phyloP scores from a whole-genome alignment of 768 basidiomycete genomes.

The Lactarius pseudohatsudake region DNA sequence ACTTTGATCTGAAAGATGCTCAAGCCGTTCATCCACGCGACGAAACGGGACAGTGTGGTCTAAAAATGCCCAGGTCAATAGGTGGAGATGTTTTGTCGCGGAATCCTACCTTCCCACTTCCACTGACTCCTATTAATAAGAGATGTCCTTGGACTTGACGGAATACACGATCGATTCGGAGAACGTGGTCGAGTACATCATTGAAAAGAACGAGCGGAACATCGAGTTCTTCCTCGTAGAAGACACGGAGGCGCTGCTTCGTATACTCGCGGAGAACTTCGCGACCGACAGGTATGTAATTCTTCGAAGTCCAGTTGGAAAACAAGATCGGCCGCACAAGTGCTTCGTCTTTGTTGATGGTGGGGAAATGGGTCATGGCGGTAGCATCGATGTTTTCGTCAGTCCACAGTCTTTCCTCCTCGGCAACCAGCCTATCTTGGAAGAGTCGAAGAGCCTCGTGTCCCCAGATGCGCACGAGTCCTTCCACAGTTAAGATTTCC shows the following conservation, averaged over 20 bases:
- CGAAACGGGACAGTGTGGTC: constrained; percentile 97
- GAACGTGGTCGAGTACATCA: constrained; percentile 95
- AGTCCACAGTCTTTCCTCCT: constrained; percentile 93
- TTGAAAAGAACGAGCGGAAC: constrained; percentile 98
- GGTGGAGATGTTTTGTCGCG: neutral
- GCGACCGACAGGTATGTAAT: constrained; percentile 94
- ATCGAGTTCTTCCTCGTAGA: constrained; percentile 98
- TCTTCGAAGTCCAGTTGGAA: constrained; percentile 98
- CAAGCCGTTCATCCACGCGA: constrained; percentile 99
- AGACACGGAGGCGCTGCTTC: constrained; percentile 94
- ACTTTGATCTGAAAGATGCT: constrained; percentile 99
- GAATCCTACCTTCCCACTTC: constrained; percentile 85
- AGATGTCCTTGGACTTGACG: constrained; percentile 97
- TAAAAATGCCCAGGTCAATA: constrained; percentile 38
- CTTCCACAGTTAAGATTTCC: constrained; percentile 91
- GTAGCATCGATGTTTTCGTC: constrained; percentile 85
- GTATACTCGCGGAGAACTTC: constrained; percentile 93
- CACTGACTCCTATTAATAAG: constrained; percentile 95
- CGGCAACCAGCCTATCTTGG: constrained; percentile 93
- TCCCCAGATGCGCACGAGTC: constrained; percentile 95
- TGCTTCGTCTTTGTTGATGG: constrained; percentile 84
- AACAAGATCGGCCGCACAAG: constrained; percentile 88
- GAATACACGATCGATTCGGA: constrained; percentile 98
- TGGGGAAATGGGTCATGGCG: constrained; percentile 91
- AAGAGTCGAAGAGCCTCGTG: constrained; percentile 97